A percentile compares a stretch with the other conserved stretches of the same genome.
Evolutionary conservation across 768 basidiomycete genomes (phyloP).

Genomic region (Auricularia sp.): DNA sequence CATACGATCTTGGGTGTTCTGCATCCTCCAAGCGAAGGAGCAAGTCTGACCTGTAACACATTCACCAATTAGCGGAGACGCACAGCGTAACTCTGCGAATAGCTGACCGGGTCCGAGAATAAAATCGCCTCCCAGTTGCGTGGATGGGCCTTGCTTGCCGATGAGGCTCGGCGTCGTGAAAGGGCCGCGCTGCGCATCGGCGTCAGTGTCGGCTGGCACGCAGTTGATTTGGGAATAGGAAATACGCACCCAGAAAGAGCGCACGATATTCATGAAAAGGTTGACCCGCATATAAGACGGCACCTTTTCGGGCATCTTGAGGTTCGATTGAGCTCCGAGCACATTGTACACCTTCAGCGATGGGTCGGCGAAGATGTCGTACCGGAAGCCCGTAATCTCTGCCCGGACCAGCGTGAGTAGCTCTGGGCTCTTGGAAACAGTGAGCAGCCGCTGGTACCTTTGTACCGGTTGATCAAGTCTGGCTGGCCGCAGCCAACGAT

Average conservation of each 20-base stretch:
- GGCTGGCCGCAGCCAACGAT: conserved; percentile 56
- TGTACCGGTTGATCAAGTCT: conserved; percentile 39
- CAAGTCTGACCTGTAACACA: conserved; percentile 32
- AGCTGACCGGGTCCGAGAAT: conserved; percentile 45
- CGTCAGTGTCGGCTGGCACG: background rate
- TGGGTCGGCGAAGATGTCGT: conserved; percentile 57
- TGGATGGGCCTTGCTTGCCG: conserved; percentile 55
- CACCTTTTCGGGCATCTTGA: conserved; percentile 22
- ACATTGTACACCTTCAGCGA: conserved; percentile 44
- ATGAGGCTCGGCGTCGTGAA: conserved; percentile 35
- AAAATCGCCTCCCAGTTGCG: conserved; percentile 57
- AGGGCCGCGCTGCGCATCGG: conserved; percentile 21
- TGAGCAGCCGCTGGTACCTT: conserved; percentile 22
- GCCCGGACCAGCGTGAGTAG: background rate
- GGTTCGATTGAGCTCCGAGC: conserved; percentile 46
- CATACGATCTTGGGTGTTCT: conserved; percentile 49
- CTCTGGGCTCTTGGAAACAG: background rate
- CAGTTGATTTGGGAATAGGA: background rate
- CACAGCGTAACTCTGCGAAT: background rate
- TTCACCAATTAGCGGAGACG: no score
- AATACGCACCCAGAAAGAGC: background rate
- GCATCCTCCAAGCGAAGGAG: conserved; percentile 47
- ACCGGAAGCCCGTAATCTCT: conserved; percentile 39
- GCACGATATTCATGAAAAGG: background rate
- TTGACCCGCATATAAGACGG: background rate